phyloP scores from a whole-genome alignment of 192 early-diverging fungal species.

The Nowakowskiella sp. region DNA sequence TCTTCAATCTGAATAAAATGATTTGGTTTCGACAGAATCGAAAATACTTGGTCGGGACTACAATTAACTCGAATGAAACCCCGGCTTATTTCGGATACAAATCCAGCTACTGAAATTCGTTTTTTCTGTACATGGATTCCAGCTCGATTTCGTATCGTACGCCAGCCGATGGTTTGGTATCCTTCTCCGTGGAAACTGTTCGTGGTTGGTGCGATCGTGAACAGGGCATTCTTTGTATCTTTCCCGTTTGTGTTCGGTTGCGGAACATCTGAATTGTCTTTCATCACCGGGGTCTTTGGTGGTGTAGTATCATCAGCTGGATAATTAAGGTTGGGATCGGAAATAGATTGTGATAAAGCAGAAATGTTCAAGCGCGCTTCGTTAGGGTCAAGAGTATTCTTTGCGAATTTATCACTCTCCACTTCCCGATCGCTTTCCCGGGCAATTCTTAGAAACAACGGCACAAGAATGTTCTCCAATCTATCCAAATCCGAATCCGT shows the following conservation, averaged over 20 bases:
- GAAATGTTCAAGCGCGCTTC: too few species aligned
- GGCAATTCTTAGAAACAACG: slow-evolving; percentile 16
- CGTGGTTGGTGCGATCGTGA: too few species aligned
- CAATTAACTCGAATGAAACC: slow-evolving; percentile 1
- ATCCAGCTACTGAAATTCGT: slow-evolving; percentile 12
- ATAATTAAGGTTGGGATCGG: too few species aligned
- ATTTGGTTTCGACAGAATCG: slow-evolving; percentile 47
- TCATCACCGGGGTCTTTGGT: neutral
- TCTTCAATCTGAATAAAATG: slow-evolving; percentile 38
- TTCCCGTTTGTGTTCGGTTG: neutral
- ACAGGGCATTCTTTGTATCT: neutral
- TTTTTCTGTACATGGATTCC: slow-evolving; percentile 34
- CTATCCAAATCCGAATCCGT: neutral
- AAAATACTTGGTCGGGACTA: neutral
- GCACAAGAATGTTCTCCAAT: slow-evolving; percentile 17
- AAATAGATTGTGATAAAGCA: too few species aligned
- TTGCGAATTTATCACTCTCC: neutral
- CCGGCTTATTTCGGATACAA: slow-evolving; percentile 25
- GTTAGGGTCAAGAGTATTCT: neutral
- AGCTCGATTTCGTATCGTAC: slow-evolving; percentile 23
- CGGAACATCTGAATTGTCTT: neutral
- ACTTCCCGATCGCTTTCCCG: slow-evolving; percentile 3
- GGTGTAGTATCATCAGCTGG: too few species aligned
- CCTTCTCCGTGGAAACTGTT: too few species aligned
- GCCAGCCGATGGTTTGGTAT: too few species aligned